Percentiles rank a stretch among this genome's conserved stretches.
These are phyloP conservation scores for Mallotus repandus DNA, from an alignment of 441 rosid genomes.

Conservation along the genomic window DNA sequence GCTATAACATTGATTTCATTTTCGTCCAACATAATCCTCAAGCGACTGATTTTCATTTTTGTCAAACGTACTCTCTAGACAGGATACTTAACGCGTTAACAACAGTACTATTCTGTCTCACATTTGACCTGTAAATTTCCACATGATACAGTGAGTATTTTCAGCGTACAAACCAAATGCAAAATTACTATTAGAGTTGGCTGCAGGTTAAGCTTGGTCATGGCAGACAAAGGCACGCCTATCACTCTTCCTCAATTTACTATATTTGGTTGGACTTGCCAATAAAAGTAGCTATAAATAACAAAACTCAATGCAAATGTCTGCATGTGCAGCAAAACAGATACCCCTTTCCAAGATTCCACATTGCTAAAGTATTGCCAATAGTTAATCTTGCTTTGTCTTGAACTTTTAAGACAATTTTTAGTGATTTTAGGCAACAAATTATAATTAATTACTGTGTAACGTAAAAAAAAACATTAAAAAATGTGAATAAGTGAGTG, in stretches of 20 bases:
- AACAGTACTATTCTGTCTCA: no score
- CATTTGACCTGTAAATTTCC: no score
- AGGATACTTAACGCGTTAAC: no score
- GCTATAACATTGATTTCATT: no score
- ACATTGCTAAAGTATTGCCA: background rate
- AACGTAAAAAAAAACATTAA: background rate
- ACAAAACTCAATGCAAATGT: background rate
- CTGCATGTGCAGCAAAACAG: background rate
- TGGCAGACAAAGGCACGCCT: background rate
- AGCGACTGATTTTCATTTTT: no score
- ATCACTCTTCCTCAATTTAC: background rate
- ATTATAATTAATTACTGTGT: background rate
- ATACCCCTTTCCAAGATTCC: background rate
- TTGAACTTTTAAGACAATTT: conserved; percentile 8
- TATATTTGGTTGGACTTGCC: background rate
- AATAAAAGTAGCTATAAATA: background rate
- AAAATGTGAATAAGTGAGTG: background rate
- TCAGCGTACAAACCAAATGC: background rate
- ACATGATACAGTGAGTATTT: no score
- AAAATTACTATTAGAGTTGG: background rate
- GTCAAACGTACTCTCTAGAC: no score
- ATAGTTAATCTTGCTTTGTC: background rate
- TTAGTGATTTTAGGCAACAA: background rate
- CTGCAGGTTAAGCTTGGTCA: background rate
- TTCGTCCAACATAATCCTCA: no score